These are phyloP conservation scores for Kurtzmaniella quercitrusa DNA, from an alignment of 1,139 yeast species.

Conservation along the genomic window DNA sequence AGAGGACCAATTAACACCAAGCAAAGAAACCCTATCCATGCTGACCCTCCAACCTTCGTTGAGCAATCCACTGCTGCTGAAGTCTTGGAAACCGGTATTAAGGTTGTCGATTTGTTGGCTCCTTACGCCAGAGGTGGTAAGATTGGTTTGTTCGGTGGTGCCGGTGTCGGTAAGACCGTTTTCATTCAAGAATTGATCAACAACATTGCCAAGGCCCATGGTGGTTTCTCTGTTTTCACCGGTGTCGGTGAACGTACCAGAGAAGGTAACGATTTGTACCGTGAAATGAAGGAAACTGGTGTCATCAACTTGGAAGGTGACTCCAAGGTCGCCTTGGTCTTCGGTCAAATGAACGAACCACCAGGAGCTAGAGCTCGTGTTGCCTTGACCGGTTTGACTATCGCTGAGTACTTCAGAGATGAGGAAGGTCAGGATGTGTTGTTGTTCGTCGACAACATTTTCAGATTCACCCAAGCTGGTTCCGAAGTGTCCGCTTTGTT, in stretches of 20 bases:
- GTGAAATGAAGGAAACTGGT: constrained; percentile 99
- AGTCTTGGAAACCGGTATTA: constrained; percentile 98
- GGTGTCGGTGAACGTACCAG: constrained; percentile 99
- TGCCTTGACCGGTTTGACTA: constrained; percentile 98
- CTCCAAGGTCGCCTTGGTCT: constrained; percentile 98
- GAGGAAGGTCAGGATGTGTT: constrained; percentile 99
- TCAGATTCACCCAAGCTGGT: constrained; percentile 99
- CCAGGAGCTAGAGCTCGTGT: constrained; percentile 99
- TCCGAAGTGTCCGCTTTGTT: constrained; percentile 99
- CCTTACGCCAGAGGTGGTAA: constrained; percentile 99
- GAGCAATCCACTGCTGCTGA: constrained; percentile 98
- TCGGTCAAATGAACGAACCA: constrained; percentile 99
- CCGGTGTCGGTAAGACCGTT: constrained; percentile 99
- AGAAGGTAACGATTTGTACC: constrained; percentile 99
- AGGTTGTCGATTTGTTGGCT: constrained; percentile 98
- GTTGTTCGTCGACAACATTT: constrained; percentile 99
- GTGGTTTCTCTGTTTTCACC: constrained; percentile 99
- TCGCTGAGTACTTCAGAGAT: constrained; percentile 99
- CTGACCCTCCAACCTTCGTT: constrained; percentile 93
- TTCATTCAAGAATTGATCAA: constrained; percentile 99
- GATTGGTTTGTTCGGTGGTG: constrained; percentile 99
- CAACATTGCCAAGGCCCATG: constrained; percentile 99
- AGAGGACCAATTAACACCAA: constrained; percentile 96
- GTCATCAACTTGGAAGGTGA: constrained; percentile 99
- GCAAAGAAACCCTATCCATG: constrained; percentile 95